Conservation (phyloP, 805 yeast genomes). For the Isabelozyma rhagii region DNA sequence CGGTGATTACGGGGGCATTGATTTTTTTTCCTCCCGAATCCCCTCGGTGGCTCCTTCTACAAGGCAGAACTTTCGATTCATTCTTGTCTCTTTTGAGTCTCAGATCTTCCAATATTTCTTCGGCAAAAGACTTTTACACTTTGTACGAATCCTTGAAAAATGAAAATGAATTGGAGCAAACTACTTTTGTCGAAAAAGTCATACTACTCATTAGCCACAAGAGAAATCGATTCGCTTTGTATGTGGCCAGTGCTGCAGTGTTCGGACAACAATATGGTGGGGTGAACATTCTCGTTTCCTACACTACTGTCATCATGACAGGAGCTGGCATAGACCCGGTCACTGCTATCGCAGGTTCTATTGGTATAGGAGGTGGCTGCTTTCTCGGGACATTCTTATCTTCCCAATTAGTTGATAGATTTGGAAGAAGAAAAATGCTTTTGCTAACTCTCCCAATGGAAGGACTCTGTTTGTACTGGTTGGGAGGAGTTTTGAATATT, state of each 20-base stretch:
- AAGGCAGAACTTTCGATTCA: constrained; percentile 13
- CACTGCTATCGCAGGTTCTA: constrained; percentile 7
- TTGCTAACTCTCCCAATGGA: constrained; percentile 21
- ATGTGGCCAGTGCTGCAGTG: constrained; percentile 8
- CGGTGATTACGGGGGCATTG: constrained; percentile 7
- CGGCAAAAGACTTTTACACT: constrained; percentile 10
- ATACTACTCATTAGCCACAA: constrained; percentile 1
- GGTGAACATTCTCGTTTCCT: constrained; percentile 9
- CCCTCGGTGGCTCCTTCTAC: constrained; percentile 20
- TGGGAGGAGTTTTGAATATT: constrained; percentile 20
- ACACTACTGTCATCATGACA: constrained; percentile 5
- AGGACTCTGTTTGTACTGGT: constrained; percentile 20
- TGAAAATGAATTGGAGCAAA: constrained; percentile 2
- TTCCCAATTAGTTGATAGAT: constrained; percentile 19
- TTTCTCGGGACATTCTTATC: constrained; percentile 16
- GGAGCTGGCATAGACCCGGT: constrained; percentile 4
- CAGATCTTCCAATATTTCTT: constrained; percentile 5
- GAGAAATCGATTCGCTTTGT: constrained; percentile 8
- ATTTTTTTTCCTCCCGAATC: constrained; percentile 20
- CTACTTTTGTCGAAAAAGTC: not conserved
- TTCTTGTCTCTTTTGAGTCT: constrained; percentile 5
- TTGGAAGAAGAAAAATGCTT: constrained; percentile 20
- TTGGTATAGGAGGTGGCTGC: constrained; percentile 7
- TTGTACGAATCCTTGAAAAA: constrained; percentile 4
- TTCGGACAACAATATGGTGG: constrained; percentile 16